These are phyloP conservation scores for Dictyostelium intermedium DNA, from an alignment of 78 protist genomes.

Conservation along the genomic window DNA sequence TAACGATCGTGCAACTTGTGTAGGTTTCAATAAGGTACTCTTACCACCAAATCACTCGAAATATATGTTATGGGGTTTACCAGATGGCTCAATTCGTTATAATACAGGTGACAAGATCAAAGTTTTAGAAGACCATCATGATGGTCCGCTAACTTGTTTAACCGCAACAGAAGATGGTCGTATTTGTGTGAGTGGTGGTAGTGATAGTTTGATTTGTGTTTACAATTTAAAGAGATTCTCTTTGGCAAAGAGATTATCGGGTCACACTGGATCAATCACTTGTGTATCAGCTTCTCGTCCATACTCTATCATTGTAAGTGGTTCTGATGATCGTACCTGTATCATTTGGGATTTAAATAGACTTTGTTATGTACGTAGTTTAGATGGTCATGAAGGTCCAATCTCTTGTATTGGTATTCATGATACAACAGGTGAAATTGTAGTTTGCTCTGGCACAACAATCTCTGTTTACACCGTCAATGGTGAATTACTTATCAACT, in stretches of 20 bases:
- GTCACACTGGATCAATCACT: slow-evolving; percentile 80
- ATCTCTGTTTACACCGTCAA: slow-evolving; percentile 54
- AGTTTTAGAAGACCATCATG: slow-evolving; percentile 73
- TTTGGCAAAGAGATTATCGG: slow-evolving; percentile 39
- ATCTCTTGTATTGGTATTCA: slow-evolving; percentile 52
- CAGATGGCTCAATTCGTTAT: slow-evolving; percentile 68
- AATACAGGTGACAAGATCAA: slow-evolving; percentile 56
- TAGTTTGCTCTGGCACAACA: slow-evolving; percentile 55
- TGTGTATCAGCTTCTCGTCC: slow-evolving; percentile 70
- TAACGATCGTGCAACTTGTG: slow-evolving; percentile 36
- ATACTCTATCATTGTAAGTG: slow-evolving; percentile 71
- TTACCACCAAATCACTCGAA: slow-evolving; percentile 32
- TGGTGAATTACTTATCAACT: slow-evolving; percentile 22
- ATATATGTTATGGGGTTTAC: slow-evolving; percentile 61
- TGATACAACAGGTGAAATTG: slow-evolving; percentile 80
- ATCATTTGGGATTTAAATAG: slow-evolving; percentile 91
- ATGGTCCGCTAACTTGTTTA: slow-evolving; percentile 56
- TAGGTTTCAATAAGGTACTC: slow-evolving; percentile 37
- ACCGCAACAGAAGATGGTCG: slow-evolving; percentile 75
- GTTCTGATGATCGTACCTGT: slow-evolving; percentile 81
- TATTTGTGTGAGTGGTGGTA: slow-evolving; percentile 76
- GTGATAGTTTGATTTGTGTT: slow-evolving; percentile 71
- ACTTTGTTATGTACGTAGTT: slow-evolving; percentile 46
- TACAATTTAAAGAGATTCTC: slow-evolving; percentile 61
- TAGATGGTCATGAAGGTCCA: slow-evolving; percentile 52